Conservation (phyloP, 2,329 filamentous ascomycete genomes). For the Xylariaceae sp. region DNA sequence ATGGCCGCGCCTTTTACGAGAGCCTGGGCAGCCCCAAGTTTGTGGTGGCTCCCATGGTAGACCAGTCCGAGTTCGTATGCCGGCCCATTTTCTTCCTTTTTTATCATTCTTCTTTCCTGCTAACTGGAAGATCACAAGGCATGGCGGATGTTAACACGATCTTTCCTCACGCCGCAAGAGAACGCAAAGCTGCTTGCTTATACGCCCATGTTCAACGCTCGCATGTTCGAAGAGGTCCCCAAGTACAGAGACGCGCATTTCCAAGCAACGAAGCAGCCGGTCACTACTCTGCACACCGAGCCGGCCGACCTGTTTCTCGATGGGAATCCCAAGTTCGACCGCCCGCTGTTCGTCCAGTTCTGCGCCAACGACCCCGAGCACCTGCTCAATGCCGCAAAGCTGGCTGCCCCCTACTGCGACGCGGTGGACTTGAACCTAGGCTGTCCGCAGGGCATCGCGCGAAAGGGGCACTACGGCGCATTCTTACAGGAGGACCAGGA, state of each 20-base stretch:
- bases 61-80: conserved; percentile 93
- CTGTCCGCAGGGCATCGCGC: conserved; percentile 92
- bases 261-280: conserved; percentile 53
- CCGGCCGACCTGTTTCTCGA: conserved; percentile 61
- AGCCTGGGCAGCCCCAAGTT: conserved; percentile 89
- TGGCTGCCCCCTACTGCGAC: conserved; percentile 83
- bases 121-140: conserved; percentile 52
- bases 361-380: conserved; percentile 85
- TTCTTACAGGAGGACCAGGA: conserved; percentile 93
- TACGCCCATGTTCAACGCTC: conserved; percentile 93
- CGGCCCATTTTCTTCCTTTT: background rate
- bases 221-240: conserved; percentile 72
- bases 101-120: background rate
- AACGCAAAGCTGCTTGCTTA: conserved; percentile 73
- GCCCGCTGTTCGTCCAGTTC: conserved; percentile 93
- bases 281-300: conserved; percentile 17
- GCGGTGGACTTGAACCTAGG: conserved; percentile 94
- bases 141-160: conserved; percentile 94
- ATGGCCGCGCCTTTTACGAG: conserved; percentile 88
- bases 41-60: conserved; percentile 94
- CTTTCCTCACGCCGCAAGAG: conserved; percentile 69
- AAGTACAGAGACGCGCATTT: conserved; percentile 79
- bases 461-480: conserved; percentile 84
- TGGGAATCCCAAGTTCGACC: conserved; percentile 77
- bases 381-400: conserved; percentile 71